Evolutionary conservation across 441 rosid species (phyloP).

Genomic region (Brassica hybrid): DNA sequence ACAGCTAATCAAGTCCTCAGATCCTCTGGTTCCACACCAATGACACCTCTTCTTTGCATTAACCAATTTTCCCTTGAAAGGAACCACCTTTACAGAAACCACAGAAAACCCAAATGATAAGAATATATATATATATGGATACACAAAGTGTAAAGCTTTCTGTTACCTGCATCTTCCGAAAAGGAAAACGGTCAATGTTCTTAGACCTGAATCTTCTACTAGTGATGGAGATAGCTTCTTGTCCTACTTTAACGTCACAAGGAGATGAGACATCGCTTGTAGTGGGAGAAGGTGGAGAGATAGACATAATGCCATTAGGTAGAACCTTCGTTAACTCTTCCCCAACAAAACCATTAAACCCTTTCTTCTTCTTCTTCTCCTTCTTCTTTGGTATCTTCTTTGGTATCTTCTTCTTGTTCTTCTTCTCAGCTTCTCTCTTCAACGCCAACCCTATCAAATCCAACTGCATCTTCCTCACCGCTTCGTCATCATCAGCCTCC

Average conservation of each 20-base stretch:
- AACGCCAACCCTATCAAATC: slow-evolving; percentile 82
- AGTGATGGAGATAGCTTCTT: slow-evolving; percentile 45
- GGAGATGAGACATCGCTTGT: slow-evolving; percentile 61
- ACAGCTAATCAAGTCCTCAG: slow-evolving; percentile 66
- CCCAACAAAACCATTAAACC: slow-evolving; percentile 42
- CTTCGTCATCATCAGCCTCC: slow-evolving; percentile 60
- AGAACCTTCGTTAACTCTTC: slow-evolving; percentile 76
- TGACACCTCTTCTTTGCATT: slow-evolving; percentile 80
- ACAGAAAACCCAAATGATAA: slow-evolving; percentile 7
- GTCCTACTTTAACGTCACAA: slow-evolving; percentile 74
- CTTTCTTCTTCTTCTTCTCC: slow-evolving; percentile 37
- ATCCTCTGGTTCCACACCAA: slow-evolving; percentile 75
- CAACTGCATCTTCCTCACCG: slow-evolving; percentile 62
- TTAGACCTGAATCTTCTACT: slow-evolving; percentile 82
- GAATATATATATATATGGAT: not conserved
- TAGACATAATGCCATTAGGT: slow-evolving; percentile 95
- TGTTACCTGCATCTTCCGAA: slow-evolving; percentile 78
- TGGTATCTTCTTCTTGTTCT: slow-evolving; percentile 35
- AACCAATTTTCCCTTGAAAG: slow-evolving; percentile 61
- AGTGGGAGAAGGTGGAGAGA: slow-evolving; percentile 61
- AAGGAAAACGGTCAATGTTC: slow-evolving; percentile 77
- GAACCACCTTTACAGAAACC: slow-evolving; percentile 59
- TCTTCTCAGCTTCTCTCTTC: slow-evolving; percentile 81
- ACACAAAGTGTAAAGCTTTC: not conserved
- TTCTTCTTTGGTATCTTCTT: slow-evolving; percentile 28